phyloP scores from a whole-genome alignment of 2,329 filamentous ascomycete species.

The Fusarium sp. region DNA sequence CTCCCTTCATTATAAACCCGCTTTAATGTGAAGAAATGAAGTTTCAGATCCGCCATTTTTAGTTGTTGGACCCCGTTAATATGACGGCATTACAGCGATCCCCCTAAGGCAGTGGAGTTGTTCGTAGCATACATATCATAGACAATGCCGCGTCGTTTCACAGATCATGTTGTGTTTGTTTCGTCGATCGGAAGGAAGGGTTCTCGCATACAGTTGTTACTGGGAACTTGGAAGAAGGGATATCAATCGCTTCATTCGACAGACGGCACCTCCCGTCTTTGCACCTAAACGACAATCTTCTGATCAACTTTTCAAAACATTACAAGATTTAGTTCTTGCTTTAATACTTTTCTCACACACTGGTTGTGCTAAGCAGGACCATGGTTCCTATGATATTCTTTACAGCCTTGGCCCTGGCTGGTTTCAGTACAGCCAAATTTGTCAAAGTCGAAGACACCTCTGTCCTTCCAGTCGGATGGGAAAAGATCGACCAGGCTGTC shows the following conservation, averaged over 20 bases:
- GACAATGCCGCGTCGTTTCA: not conserved
- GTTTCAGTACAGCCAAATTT: slow-evolving; percentile 33
- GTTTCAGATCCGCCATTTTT: slow-evolving; percentile 30
- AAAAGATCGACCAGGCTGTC: slow-evolving; percentile 32
- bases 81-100: slow-evolving; percentile 37
- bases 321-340: not conserved
- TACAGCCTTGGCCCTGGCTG: slow-evolving; percentile 35
- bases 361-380: not conserved
- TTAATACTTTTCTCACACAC: not conserved
- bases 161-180: not conserved
- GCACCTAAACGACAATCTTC: not conserved
- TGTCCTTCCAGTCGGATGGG: slow-evolving; percentile 46
- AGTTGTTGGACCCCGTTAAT: slow-evolving; percentile 12
- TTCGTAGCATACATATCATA: slow-evolving; percentile 3
- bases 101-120: slow-evolving; percentile 30
- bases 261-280: not conserved
- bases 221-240: not conserved
- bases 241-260: not conserved
- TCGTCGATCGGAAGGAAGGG: not conserved
- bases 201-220: not conserved
- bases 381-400: slow-evolving; percentile 29
- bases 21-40: slow-evolving; percentile 21
- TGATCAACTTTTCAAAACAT: not conserved
- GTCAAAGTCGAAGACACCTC: slow-evolving; percentile 42
- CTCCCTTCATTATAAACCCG: slow-evolving; percentile 14